Conservation (phyloP, 257 asterid species). For the Solanum clarkiae region DNA sequence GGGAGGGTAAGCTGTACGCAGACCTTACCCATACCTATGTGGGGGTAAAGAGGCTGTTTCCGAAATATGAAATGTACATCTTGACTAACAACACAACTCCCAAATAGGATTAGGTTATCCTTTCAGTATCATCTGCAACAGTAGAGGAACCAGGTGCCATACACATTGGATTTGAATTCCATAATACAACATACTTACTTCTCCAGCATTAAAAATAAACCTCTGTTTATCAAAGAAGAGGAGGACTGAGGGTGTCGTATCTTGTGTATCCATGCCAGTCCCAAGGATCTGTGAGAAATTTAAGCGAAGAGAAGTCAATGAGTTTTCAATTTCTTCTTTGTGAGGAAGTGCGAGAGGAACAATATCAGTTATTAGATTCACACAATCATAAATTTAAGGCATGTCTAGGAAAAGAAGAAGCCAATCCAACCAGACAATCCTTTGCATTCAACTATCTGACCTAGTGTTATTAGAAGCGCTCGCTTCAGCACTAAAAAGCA, state of each 20-base stretch:
- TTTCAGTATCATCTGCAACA: background rate
- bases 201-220: slow-evolving; percentile 96
- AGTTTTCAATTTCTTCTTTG: background rate
- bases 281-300: slow-evolving; percentile 72
- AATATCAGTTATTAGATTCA: background rate
- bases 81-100: background rate
- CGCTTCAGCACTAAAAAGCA: too few species aligned
- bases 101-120: background rate
- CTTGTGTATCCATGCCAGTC: slow-evolving; percentile 99
- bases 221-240: slow-evolving; percentile 95
- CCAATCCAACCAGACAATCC: background rate
- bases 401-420: background rate
- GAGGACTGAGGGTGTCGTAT: slow-evolving; percentile 88
- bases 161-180: background rate
- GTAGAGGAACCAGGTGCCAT: background rate
- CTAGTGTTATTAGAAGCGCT: too few species aligned
- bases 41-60: background rate
- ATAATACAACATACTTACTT: slow-evolving; percentile 34
- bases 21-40: background rate
- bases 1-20: background rate
- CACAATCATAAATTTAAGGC: background rate
- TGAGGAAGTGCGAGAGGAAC: background rate
- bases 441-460: background rate
- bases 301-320: background rate
- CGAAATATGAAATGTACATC: background rate